Conservation (phyloP, 2,329 filamentous ascomycete species). For the Ophiognomonia clavigignenti-juglandacearum region DNA sequence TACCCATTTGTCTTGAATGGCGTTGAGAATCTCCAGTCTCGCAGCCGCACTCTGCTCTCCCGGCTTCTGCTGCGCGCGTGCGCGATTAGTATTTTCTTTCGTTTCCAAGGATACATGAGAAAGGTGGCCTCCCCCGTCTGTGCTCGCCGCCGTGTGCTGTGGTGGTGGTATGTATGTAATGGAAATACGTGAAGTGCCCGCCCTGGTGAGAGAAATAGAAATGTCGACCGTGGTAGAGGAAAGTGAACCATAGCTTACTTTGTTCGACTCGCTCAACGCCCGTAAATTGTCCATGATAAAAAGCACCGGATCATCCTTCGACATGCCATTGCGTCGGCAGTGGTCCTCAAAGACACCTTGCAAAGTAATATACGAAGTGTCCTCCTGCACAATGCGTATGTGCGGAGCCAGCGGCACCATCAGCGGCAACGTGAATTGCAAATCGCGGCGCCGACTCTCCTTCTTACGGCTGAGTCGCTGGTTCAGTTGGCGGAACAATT, state of each 20-base stretch:
- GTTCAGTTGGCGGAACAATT: slow-evolving; percentile 97
- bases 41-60: slow-evolving; percentile 67
- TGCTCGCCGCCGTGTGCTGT: no score
- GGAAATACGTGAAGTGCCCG: no score
- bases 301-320: slow-evolving; percentile 91
- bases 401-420: slow-evolving; percentile 95
- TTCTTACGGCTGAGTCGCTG: slow-evolving; percentile 87
- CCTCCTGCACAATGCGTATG: slow-evolving; percentile 93
- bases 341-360: slow-evolving; percentile 97
- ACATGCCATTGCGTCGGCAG: slow-evolving; percentile 78
- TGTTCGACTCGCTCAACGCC: slow-evolving; percentile 66
- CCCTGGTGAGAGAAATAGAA: no score
- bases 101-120: no score
- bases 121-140: no score
- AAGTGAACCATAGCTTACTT: no score
- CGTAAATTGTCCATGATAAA: slow-evolving; percentile 95
- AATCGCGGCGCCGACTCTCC: slow-evolving; percentile 85
- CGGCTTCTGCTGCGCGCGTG: slow-evolving; percentile 58
- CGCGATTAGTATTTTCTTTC: no score
- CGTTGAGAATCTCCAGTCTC: slow-evolving; percentile 85
- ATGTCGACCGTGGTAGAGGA: no score
- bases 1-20: slow-evolving; percentile 92
- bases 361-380: slow-evolving; percentile 87
- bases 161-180: no score
- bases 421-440: slow-evolving; percentile 92